Percentiles rank a stretch among this genome's conserved stretches.
Conservation (phyloP, 106 monocot species). For the Gastrodia elata region DNA sequence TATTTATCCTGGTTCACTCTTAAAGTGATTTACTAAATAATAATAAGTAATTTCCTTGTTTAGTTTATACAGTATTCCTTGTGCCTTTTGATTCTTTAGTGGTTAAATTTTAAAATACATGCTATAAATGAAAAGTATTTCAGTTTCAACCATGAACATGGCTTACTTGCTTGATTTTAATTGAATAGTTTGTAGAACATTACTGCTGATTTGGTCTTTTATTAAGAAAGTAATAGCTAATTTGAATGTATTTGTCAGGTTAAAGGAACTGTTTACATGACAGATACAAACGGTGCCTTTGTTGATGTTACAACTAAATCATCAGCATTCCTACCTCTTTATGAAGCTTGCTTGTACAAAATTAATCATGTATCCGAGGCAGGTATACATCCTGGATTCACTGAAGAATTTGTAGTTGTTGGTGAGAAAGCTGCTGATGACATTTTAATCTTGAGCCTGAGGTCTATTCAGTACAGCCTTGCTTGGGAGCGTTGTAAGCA, state of each 20-base stretch:
- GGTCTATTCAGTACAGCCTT: slow-evolving; percentile 80
- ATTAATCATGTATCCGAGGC: slow-evolving; percentile 77
- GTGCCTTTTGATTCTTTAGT: neutral
- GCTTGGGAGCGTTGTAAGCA: slow-evolving; percentile 95
- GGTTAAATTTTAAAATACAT: neutral
- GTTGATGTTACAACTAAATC: slow-evolving; percentile 88
- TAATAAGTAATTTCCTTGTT: neutral
- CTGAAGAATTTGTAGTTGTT: slow-evolving; percentile 75
- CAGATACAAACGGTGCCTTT: slow-evolving; percentile 48
- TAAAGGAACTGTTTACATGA: slow-evolving; percentile 85
- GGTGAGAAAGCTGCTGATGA: slow-evolving; percentile 65
- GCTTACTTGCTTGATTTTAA: neutral
- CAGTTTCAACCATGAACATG: neutral
- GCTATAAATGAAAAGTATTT: neutral
- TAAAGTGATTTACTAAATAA: neutral
- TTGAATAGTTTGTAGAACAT: neutral
- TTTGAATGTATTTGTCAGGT: slow-evolving; percentile 33
- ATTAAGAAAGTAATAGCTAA: neutral
- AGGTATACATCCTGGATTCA: slow-evolving; percentile 73
- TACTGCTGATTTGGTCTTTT: neutral
- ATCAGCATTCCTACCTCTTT: slow-evolving; percentile 73
- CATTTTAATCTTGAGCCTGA: slow-evolving; percentile 77
- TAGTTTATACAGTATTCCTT: neutral
- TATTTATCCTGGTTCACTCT: neutral
- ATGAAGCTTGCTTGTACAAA: slow-evolving; percentile 74